phyloP scores from a whole-genome alignment of 441 rosid genomes.

The Adansonia gregorii region DNA sequence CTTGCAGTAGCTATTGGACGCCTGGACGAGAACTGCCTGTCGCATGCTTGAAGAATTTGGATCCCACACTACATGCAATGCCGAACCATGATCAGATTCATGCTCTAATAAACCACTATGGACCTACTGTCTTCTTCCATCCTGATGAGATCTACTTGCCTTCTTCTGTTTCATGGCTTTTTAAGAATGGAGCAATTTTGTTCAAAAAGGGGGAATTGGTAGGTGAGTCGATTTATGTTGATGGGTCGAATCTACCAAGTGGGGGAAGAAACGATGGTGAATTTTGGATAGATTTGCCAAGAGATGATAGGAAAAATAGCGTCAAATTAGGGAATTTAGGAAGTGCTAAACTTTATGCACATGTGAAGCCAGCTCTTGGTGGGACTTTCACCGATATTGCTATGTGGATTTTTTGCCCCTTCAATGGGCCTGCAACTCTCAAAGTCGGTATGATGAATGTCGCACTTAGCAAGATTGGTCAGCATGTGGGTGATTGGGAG shows the following conservation, averaged over 20 bases:
- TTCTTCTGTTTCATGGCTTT: conserved; percentile 83
- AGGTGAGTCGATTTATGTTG: conserved; percentile 53
- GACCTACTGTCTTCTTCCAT: conserved; percentile 76
- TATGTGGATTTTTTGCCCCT: conserved; percentile 89
- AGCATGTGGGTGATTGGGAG: conserved; percentile 92
- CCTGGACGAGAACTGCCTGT: conserved; percentile 42
- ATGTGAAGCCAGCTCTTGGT: conserved; percentile 77
- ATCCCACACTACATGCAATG: conserved; percentile 63
- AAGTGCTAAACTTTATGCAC: conserved; percentile 73
- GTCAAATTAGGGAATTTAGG: conserved; percentile 66
- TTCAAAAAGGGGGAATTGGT: conserved; percentile 41
- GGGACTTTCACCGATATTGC: conserved; percentile 81
- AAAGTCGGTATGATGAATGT: conserved; percentile 56
- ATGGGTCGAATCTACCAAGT: conserved; percentile 70
- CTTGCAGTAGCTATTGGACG: conserved; percentile 48
- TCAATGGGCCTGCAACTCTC: conserved; percentile 82
- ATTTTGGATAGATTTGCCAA: conserved; percentile 85
- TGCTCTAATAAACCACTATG: conserved; percentile 63
- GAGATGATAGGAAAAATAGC: conserved; percentile 36
- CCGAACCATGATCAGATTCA: conserved; percentile 74
- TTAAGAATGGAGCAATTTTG: conserved; percentile 64
- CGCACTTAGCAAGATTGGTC: conserved; percentile 64
- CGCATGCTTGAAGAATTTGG: conserved; percentile 65
- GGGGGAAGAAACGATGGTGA: conserved; percentile 65
- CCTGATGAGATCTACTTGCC: conserved; percentile 74